A percentile compares a stretch with the other conserved stretches of the same genome.
Conservation (phyloP, 2,329 filamentous ascomycete species). For the Eurotiales sp. region DNA sequence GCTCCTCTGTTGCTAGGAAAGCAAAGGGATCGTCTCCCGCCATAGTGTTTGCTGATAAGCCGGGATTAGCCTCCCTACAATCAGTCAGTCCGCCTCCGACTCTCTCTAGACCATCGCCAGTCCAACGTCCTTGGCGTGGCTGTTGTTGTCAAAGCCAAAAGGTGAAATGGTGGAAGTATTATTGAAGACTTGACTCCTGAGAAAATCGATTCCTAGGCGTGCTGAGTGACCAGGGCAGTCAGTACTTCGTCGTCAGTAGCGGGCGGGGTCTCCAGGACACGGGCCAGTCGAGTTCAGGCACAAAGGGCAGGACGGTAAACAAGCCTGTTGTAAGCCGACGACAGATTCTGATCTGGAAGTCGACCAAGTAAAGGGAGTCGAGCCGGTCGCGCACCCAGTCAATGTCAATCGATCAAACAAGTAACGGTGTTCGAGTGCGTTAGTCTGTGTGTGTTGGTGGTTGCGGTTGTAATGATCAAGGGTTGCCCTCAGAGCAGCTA, state of each 20-base stretch:
- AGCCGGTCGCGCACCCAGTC: constrained; percentile 3
- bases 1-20: constrained; percentile 27
- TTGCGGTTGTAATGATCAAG: too few species aligned
- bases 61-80: constrained; percentile 7
- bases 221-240: background rate
- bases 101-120: constrained; percentile 10
- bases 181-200: background rate
- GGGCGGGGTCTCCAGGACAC: constrained; percentile 9
- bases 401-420: constrained; percentile 3
- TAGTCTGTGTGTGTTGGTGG: too few species aligned
- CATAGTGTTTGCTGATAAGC: constrained; percentile 21
- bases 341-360: background rate
- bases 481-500: too few species aligned
- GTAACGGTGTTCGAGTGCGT: too few species aligned
- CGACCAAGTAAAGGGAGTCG: background rate
- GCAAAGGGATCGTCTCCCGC: constrained; percentile 35
- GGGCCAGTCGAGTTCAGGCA: constrained; percentile 5
- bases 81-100: constrained; percentile 7
- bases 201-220: background rate
- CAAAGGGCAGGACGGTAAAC: background rate
- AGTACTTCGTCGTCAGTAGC: background rate
- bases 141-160: background rate
- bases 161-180: too few species aligned
- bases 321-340: background rate
- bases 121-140: background rate